Evolutionary conservation across 2,329 filamentous ascomycete species (phyloP).

Genomic region (Blumeria hordei): DNA sequence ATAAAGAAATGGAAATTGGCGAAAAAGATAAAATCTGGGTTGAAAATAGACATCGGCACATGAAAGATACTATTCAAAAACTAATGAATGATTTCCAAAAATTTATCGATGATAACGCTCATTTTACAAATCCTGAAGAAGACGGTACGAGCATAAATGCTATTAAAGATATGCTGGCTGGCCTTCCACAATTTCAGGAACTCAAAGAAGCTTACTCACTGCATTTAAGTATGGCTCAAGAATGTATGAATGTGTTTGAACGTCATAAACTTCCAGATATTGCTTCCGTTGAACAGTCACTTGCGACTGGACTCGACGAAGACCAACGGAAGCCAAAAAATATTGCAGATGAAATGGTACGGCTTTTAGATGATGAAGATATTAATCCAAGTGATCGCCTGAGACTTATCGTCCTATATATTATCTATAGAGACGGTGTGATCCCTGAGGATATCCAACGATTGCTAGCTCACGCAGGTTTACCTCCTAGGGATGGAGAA

Average conservation of each 20-base stretch:
- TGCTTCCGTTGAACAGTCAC: constrained; percentile 66
- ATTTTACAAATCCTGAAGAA: constrained; percentile 56
- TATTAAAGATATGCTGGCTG: constrained; percentile 93
- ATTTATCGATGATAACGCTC: constrained; percentile 75
- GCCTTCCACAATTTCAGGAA: constrained; percentile 79
- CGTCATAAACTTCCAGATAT: constrained; percentile 65
- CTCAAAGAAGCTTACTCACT: constrained; percentile 89
- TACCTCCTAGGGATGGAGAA: constrained; percentile 50
- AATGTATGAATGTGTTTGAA: constrained; percentile 88
- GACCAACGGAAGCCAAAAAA: constrained; percentile 82
- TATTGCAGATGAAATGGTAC: constrained; percentile 60
- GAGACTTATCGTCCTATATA: constrained; percentile 63
- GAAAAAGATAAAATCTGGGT: constrained; percentile 93
- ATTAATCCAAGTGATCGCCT: constrained; percentile 51
- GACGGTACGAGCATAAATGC: constrained; percentile 59
- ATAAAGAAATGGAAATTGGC: constrained; percentile 74
- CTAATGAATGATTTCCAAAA: constrained; percentile 79
- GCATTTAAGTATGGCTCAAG: constrained; percentile 88
- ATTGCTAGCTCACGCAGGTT: constrained; percentile 56
- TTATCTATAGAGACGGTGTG: constrained; percentile 68
- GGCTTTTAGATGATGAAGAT: constrained; percentile 65
- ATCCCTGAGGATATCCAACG: constrained; percentile 65
- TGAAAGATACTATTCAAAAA: constrained; percentile 94
- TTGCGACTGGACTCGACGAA: constrained; percentile 83
- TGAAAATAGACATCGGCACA: constrained; percentile 79